Conservation (phyloP, 208 protist species). For the Kentomonas sorsogonicus region DNA sequence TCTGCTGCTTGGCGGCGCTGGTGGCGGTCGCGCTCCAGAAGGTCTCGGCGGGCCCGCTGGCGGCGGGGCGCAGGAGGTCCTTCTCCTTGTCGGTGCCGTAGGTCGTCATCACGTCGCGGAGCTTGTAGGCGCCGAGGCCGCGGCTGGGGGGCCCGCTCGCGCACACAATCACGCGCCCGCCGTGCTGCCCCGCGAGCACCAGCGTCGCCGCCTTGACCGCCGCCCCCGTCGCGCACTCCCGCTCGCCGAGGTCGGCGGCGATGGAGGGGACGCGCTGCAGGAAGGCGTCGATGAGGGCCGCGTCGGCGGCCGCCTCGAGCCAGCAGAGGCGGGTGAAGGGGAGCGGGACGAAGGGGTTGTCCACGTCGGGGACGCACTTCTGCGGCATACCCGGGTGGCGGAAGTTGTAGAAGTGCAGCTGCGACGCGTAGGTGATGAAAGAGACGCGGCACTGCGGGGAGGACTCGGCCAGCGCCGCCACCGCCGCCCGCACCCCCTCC, state of each 20-base stretch:
- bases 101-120: slow-evolving; percentile 78
- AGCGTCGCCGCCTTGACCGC: slow-evolving; percentile 75
- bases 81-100: slow-evolving; percentile 87
- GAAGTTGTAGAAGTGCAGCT: slow-evolving; percentile 90
- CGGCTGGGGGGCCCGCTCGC: slow-evolving; percentile 41
- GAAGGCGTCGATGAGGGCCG: slow-evolving; percentile 54
- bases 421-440: slow-evolving; percentile 85
- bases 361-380: slow-evolving; percentile 76
- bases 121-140: slow-evolving; percentile 63
- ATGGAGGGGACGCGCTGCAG: slow-evolving; percentile 40
- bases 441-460: slow-evolving; percentile 71
- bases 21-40: slow-evolving; percentile 78
- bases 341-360: slow-evolving; percentile 87
- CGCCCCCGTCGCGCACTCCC: slow-evolving; percentile 63
- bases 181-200: slow-evolving; percentile 70
- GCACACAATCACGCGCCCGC: slow-evolving; percentile 66
- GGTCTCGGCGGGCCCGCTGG: slow-evolving; percentile 67
- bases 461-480: slow-evolving; percentile 68
- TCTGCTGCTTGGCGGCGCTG: slow-evolving; percentile 67
- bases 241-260: slow-evolving; percentile 44
- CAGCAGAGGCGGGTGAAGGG: slow-evolving; percentile 87
- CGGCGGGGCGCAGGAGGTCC: slow-evolving; percentile 72
- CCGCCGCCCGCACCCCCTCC: slow-evolving; percentile 42
- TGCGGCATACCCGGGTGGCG: slow-evolving; percentile 68
- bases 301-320: slow-evolving; percentile 71